These are phyloP conservation scores for Suillus variegatus DNA, from an alignment of 768 basidiomycete genomes.

Conservation along the genomic window DNA sequence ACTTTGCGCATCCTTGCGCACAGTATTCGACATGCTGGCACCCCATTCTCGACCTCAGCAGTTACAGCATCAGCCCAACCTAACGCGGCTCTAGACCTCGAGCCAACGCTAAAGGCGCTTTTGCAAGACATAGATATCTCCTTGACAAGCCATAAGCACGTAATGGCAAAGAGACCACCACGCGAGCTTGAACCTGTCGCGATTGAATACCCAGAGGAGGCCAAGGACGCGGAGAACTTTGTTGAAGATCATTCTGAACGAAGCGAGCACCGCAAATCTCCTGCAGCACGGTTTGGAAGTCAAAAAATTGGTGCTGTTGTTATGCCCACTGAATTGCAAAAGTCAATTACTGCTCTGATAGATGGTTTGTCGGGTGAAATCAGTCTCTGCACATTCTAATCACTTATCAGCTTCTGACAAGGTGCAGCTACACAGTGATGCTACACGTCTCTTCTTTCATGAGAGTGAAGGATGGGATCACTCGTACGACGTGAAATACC, in stretches of 20 bases:
- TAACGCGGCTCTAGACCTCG: constrained; percentile 64
- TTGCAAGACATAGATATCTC: constrained; percentile 72
- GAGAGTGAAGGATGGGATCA: constrained; percentile 50
- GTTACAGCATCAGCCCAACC: constrained; percentile 38
- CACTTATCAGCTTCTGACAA: constrained; percentile 59
- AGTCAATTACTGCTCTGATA: constrained; percentile 66
- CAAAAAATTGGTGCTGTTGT: constrained; percentile 69
- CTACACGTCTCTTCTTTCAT: constrained; percentile 65
- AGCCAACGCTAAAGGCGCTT: constrained; percentile 63
- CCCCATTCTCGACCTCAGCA: constrained; percentile 35
- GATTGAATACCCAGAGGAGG: constrained; percentile 33
- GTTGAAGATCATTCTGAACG: constrained; percentile 25
- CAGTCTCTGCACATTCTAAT: constrained; percentile 4
- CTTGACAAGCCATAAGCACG: constrained; percentile 40
- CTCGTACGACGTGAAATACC: constrained; percentile 59
- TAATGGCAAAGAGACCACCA: constrained; percentile 30
- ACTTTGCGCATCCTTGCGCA: constrained; percentile 27
- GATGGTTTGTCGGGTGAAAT: constrained; percentile 44
- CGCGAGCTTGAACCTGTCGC: constrained; percentile 61
- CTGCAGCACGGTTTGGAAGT: constrained; percentile 82
- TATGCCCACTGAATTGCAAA: constrained; percentile 71
- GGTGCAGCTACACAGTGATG: constrained; percentile 64
- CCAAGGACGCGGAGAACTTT: constrained; percentile 35
- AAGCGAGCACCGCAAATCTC: constrained; percentile 60
- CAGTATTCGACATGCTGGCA: constrained; percentile 23